Evolutionary conservation across 768 basidiomycete genomes (phyloP).

Genomic region (Phylloporus rhodoxanthus): DNA sequence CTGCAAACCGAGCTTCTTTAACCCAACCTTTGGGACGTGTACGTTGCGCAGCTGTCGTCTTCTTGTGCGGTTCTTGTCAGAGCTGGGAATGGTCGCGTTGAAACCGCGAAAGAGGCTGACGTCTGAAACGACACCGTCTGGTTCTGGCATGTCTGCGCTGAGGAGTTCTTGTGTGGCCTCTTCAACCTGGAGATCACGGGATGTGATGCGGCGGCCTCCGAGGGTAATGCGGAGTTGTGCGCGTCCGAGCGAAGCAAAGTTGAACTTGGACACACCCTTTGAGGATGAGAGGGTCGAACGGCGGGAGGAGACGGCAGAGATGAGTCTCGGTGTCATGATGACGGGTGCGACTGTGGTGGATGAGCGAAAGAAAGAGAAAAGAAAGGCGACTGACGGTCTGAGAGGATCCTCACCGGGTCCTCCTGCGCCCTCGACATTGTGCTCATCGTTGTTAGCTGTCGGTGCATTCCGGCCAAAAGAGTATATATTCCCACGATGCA

Average conservation of each 20-base stretch:
- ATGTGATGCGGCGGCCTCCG: conserved; percentile 63
- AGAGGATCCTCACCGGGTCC: conserved; percentile 66
- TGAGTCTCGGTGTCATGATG: conserved; percentile 85
- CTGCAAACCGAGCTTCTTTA: conserved; percentile 74
- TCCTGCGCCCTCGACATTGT: conserved; percentile 61
- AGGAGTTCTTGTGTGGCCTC: conserved; percentile 79
- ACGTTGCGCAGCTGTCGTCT: conserved; percentile 76
- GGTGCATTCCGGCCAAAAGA: neutral
- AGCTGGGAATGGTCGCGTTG: conserved; percentile 89
- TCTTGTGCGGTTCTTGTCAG: conserved; percentile 70
- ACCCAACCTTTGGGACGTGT: conserved; percentile 66
- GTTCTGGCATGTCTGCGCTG: conserved; percentile 64
- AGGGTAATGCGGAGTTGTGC: conserved; percentile 67
- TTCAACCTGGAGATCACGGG: conserved; percentile 76
- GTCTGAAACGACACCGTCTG: conserved; percentile 60
- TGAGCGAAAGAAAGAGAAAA: neutral
- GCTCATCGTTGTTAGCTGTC: neutral
- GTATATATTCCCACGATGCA: conserved; percentile 13
- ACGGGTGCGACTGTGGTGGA: conserved; percentile 65
- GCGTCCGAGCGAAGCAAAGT: conserved; percentile 76
- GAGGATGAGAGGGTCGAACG: conserved; percentile 27
- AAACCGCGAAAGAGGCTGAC: conserved; percentile 87
- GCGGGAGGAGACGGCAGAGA: conserved; percentile 60
- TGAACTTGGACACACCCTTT: conserved; percentile 38
- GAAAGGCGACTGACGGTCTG: conserved; percentile 53